Base-by-base conservation (phyloP, 768 basidiomycete species). In the Rubroboletus satanas region DNA sequence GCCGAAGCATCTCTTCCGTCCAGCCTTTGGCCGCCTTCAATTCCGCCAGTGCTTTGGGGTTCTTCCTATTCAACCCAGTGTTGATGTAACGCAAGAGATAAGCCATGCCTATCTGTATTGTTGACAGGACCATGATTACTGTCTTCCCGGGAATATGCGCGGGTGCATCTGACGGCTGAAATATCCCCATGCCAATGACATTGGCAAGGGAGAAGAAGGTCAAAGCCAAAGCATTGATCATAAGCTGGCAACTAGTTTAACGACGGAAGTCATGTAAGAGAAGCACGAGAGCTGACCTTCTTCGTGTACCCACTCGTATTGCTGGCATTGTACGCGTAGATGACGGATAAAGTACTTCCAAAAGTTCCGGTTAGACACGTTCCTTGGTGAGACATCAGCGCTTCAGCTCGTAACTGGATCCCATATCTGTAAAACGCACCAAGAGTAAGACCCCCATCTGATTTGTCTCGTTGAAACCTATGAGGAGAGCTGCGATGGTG, bases 141-240 rank as follows among this genome's bases (percentile, higher is more conserved):
- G 70, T 58, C 57, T 75, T 74, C 45, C 73, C 71, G 2, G 71
- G 73, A 10, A 67, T 61, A 53, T 73, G 73, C 8, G 47, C 50
- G 0, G 64, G 65, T 6, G 64, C 63, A 42, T 65, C 64, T 10
- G 64, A 48, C 6, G 65, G 61, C 1, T 60, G 64, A 41, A 71
- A 65, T 23, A 70, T 64, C 48, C 58, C 55, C 8, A 62, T 60
- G 4, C 66, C 71, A 26, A 63, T 37, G 44, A 66, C 52, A 47
- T 68, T 70, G 1, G 65, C 57, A 7, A 65, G 38, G 29, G 47
- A 53, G 51, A 61, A 63, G 28, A 61, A 56, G 14, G 50, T 54
- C 17, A 65, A 36, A 9, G 59, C 59, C 54, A 62, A 10, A 5
- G 60, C 60, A 11, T 66, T 66, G 48, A 66, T 53, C 29, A 56